Base-by-base conservation (phyloP, 2,329 filamentous ascomycete species). In the Cladobotryum mycophilum region DNA sequence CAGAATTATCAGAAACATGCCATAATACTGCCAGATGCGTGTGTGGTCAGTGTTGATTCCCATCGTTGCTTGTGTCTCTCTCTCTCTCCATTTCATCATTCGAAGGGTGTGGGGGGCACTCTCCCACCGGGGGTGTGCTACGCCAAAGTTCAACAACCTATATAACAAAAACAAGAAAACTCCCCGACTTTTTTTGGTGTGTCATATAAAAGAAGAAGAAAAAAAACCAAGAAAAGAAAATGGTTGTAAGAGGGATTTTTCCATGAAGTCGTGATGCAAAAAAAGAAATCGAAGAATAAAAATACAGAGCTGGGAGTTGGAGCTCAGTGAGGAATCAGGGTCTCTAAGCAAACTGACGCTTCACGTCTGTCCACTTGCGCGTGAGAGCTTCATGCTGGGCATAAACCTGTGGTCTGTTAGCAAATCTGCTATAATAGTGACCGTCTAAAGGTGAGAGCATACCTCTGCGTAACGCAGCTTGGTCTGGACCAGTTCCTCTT, bases 401-500 rank as follows among this genome's bases (percentile, higher is more conserved):
- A 61, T 86, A 87, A 58, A 89, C 80, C 86, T 89, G 61, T 12
- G 3, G 5, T 1, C 11, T 45, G 51, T 63, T 45, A 64, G 60
- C 41, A 40, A 45, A 12, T n/a, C 25, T 5, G 41, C 35, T 5
- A 14, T 20, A n/a, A 9, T 20, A 5, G n/a, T 42, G 8, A 38
- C 8, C 35, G n/a, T 37, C 18, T 12, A 22, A 25, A 37, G 43
- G 40, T 14, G 41, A 47, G n/a, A 47, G 75, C 85, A 75, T 78
- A 96, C 92, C 84, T 96, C 89, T 49, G 93, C 93, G 73, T 91
- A 90, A 63, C 83, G 82, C 88, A 99, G 87, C 79, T 99, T 99
- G 1, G 90, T 93, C 65, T 86, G 82, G 56, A 99, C 92, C 58
- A 99, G 74, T 67, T 90, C 84, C 69, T 91, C 88, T 74, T 97